Evolutionary conservation across 2,329 filamentous ascomycete genomes (phyloP).

Genomic region (Pseudocercospora musae): DNA sequence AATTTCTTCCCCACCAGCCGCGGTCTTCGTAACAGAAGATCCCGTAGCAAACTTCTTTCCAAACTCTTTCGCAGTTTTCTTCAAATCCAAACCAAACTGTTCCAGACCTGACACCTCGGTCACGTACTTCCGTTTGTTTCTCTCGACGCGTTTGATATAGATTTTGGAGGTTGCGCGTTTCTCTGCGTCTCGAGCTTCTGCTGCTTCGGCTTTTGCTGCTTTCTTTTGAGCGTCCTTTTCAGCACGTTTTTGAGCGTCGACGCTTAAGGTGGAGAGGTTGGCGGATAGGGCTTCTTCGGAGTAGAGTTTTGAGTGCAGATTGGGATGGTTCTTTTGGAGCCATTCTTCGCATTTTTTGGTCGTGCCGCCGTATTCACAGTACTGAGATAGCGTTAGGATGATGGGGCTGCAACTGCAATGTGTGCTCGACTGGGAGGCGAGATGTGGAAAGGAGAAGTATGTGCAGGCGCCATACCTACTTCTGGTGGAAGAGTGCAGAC

Average conservation of each 20-base stretch:
- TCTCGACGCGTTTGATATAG: slow-evolving; percentile 92
- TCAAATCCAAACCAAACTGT: slow-evolving; percentile 84
- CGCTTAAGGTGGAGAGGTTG: slow-evolving; percentile 77
- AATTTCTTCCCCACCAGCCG: slow-evolving; percentile 80
- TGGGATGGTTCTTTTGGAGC: slow-evolving; percentile 72
- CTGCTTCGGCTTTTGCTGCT: slow-evolving; percentile 85
- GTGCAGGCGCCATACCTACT: slow-evolving; percentile 50
- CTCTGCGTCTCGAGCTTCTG: slow-evolving; percentile 78
- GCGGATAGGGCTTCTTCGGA: slow-evolving; percentile 72
- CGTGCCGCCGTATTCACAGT: slow-evolving; percentile 97
- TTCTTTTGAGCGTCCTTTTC: slow-evolving; percentile 97
- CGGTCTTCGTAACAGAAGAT: slow-evolving; percentile 81
- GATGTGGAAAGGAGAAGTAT: not conserved
- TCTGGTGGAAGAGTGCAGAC: slow-evolving; percentile 66
- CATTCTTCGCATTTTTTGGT: slow-evolving; percentile 97
- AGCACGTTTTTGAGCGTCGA: slow-evolving; percentile 90
- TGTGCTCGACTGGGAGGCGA: not conserved
- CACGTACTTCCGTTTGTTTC: slow-evolving; percentile 96
- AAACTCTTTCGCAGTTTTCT: slow-evolving; percentile 76
- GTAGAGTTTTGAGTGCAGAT: slow-evolving; percentile 76
- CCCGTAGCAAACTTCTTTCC: slow-evolving; percentile 99
- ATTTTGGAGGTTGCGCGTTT: slow-evolving; percentile 79
- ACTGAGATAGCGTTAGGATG: slow-evolving; percentile 53
- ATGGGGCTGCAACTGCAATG: not conserved
- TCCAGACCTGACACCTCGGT: slow-evolving; percentile 90